These are phyloP conservation scores for Scleroderma bovista DNA, from an alignment of 768 basidiomycete genomes.

Conservation along the genomic window DNA sequence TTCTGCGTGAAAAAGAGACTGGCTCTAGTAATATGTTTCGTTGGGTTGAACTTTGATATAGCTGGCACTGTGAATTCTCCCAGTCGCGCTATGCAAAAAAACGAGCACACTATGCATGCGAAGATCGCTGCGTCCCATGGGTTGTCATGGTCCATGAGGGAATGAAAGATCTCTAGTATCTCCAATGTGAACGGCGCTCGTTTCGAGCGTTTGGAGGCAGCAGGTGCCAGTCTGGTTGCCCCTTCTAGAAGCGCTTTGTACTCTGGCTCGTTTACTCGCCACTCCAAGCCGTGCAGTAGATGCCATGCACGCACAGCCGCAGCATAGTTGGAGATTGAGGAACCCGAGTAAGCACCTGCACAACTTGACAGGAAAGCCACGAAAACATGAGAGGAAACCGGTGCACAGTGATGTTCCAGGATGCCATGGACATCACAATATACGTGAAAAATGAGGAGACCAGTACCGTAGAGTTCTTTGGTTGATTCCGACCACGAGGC, in stretches of 20 bases:
- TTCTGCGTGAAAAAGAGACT: conserved; percentile 24
- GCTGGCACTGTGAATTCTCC: conserved; percentile 36
- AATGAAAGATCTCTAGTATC: not conserved
- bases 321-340: conserved; percentile 34
- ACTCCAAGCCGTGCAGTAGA: conserved; percentile 33
- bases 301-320: conserved; percentile 42
- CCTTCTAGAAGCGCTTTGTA: conserved; percentile 23
- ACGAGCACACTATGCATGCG: conserved; percentile 16
- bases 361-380: conserved; percentile 22
- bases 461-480: conserved; percentile 26
- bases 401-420: conserved; percentile 28
- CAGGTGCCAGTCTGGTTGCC: not conserved
- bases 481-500: conserved; percentile 28
- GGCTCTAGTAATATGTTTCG: conserved; percentile 22
- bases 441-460: conserved; percentile 34
- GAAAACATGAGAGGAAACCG: conserved; percentile 20
- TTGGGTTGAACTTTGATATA: conserved; percentile 27
- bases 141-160: conserved; percentile 18
- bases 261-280: conserved; percentile 24
- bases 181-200: conserved; percentile 26
- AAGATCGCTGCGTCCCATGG: conserved; percentile 32
- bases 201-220: conserved; percentile 22
- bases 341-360: conserved; percentile 29
- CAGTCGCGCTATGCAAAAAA: conserved; percentile 29
- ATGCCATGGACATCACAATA: conserved; percentile 33